Percentiles rank a stretch among this genome's conserved stretches.
Conservation (phyloP, 257 asterid genomes). For the Fraxinus americana region DNA sequence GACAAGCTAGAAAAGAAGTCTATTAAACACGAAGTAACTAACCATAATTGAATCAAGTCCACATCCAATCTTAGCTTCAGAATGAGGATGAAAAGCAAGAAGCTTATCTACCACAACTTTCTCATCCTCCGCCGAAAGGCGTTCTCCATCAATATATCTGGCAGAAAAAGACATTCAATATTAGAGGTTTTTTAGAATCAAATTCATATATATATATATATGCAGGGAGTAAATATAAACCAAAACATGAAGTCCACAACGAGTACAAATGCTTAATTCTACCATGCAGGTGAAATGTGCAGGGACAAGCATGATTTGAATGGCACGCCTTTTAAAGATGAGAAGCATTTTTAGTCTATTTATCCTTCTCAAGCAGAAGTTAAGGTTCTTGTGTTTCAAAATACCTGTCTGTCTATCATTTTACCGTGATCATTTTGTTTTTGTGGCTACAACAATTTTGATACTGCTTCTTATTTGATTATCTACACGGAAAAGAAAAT, state of each 20-base stretch:
- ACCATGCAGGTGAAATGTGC: not conserved
- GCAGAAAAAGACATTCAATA: slow-evolving; percentile 17
- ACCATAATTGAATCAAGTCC: slow-evolving; percentile 98
- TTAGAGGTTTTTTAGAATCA: not conserved
- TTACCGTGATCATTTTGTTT: not conserved
- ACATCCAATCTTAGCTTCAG: slow-evolving; percentile 81
- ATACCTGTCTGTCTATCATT: not conserved
- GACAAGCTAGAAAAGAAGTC: not conserved
- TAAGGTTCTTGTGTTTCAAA: not conserved
- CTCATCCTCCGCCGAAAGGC: slow-evolving; percentile 75
- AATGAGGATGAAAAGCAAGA: slow-evolving; percentile 87
- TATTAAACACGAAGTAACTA: slow-evolving; percentile 32
- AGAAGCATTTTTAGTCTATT: not conserved
- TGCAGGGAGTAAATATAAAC: not conserved
- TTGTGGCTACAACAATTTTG: not conserved
- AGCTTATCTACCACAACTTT: slow-evolving; percentile 66
- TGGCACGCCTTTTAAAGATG: not conserved
- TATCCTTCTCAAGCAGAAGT: not conserved
- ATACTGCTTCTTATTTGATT: not conserved
- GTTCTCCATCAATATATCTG: slow-evolving; percentile 89
- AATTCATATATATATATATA: slow-evolving; percentile 2
- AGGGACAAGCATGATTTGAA: not conserved
- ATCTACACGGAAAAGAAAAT: not conserved
- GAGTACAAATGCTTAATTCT: not conserved
- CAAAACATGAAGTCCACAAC: not conserved